Base-by-base conservation (phyloP, 2,329 filamentous ascomycete species). In the Aureobasidium sp. region DNA sequence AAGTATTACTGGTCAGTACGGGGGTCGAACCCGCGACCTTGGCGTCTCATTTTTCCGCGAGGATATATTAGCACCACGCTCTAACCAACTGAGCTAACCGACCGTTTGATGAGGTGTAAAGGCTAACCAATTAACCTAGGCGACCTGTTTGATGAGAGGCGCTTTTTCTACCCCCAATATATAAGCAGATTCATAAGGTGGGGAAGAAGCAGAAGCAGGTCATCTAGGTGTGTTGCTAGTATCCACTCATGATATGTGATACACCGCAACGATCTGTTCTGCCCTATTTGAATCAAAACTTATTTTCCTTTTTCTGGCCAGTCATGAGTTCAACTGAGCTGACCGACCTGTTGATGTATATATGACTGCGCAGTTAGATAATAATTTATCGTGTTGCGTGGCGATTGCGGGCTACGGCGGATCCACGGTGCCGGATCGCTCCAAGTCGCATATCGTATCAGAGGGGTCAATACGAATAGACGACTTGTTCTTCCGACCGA, bases 11-110 rank as follows among this genome's bases (percentile, higher is more conserved):
- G 47, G 47, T 51, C 47, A 51, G 47, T 51, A 51, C 47, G 47
- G 47, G 47, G 47, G 47, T 51, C 47, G 47, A 51, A 51, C 47
- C 47, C 47, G 47, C 47, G 47, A 51, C 47, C 47, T 51, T 51
- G 49, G 49, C 49, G 49, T n/a, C n/a, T n/a, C n/a, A n/a, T n/a
- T n/a, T n/a, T n/a, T n/a, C n/a, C n/a, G n/a, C n/a, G n/a, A 5
- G 17, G 34, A 39, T 52, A 39, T 52, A 39, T 52, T 52, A 52
- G 49, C 49, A 52, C 49, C 49, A 37, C 34, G 49, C 49, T 52
- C 49, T 52, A 52, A 52, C 49, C 31, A 52, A 52, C 49, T 52
- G 49, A 52, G 49, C 49, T 52, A 39, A 37, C 31, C 34, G 49
- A 51, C 48, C 48, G 3, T 25, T 25, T 25, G 22, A 25, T 25